Conservation (phyloP, 441 rosid species). For the Gossypium schwendimanii region DNA sequence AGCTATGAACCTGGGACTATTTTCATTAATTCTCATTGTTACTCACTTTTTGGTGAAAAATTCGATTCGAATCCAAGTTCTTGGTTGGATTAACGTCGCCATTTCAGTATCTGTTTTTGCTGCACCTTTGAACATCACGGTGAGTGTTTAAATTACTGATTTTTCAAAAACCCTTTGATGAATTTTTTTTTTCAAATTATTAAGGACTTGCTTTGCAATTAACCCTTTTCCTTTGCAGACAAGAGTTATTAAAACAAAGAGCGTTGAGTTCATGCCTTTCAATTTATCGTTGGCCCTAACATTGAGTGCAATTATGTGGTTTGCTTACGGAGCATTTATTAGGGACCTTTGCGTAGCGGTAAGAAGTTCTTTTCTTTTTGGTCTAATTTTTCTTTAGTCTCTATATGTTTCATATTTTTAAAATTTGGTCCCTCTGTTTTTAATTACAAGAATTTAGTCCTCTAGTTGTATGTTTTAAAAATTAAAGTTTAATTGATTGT, state of each 20-base stretch:
- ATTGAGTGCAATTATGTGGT: constrained; percentile 76
- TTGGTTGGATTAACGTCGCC: constrained; percentile 79
- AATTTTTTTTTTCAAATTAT: neutral
- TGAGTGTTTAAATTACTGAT: constrained; percentile 15
- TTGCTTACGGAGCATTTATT: constrained; percentile 51
- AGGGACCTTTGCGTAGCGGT: constrained; percentile 66
- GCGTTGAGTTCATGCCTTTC: constrained; percentile 95
- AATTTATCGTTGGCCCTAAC: constrained; percentile 68
- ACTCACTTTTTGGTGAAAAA: constrained; percentile 32
- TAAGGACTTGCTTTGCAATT: neutral
- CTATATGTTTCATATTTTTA: too few relatives aligned
- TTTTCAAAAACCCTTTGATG: neutral
- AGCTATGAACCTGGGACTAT: constrained; percentile 50
- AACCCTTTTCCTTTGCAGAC: constrained; percentile 27
- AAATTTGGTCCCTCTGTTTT: too few relatives aligned
- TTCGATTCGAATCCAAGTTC: constrained; percentile 23
- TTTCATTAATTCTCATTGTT: constrained; percentile 36
- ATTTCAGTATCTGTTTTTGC: constrained; percentile 66
- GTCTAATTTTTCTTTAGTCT: neutral
- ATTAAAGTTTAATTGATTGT: too few relatives aligned
- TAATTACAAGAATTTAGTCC: too few relatives aligned
- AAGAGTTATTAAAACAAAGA: constrained; percentile 62
- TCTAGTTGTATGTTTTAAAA: too few relatives aligned
- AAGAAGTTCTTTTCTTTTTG: constrained; percentile 19
- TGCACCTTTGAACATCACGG: constrained; percentile 71